A percentile compares a stretch with the other conserved stretches of the same genome.
phyloP scores from a whole-genome alignment of 2,329 filamentous ascomycete species.

The Cladophialophora immunda region DNA sequence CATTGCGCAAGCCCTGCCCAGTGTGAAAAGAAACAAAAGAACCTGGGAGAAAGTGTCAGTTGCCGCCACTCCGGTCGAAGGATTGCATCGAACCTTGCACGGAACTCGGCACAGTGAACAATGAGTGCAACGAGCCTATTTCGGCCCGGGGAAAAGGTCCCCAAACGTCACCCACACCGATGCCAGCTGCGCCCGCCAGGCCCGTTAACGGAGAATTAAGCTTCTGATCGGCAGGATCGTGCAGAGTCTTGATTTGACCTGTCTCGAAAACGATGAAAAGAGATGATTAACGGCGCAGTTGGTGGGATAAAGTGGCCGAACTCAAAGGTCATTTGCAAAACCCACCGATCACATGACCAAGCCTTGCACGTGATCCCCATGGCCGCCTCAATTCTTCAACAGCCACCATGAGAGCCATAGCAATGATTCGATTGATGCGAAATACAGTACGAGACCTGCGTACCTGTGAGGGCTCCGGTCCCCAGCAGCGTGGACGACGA shows the following conservation, averaged over 20 bases:
- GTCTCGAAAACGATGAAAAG: neutral
- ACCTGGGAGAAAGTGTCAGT: conserved; percentile 2
- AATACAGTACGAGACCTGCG: neutral
- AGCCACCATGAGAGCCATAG: neutral
- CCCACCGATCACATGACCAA: neutral
- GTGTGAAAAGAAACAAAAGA: conserved; percentile 9
- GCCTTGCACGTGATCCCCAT: neutral
- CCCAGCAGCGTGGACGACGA: neutral
- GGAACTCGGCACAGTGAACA: conserved; percentile 20
- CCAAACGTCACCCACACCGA: conserved; percentile 9
- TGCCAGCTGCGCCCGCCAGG: neutral
- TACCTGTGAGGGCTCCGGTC: neutral
- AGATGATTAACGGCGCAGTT: neutral
- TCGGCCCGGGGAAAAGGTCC: neutral
- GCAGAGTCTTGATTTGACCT: conserved; percentile 5
- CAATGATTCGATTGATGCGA: neutral
- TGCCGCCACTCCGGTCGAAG: conserved; percentile 5
- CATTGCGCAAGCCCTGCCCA: neutral
- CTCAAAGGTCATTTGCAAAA: neutral
- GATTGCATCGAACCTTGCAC: conserved; percentile 2
- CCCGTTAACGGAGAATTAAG: conserved; percentile 20
- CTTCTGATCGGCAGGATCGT: conserved; percentile 19
- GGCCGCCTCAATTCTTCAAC: neutral
- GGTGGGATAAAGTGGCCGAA: neutral
- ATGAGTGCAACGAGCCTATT: neutral